Evolutionary conservation across 495 filamentous ascomycete species (phyloP).

Genomic region (Hypoxylon fragiforme): DNA sequence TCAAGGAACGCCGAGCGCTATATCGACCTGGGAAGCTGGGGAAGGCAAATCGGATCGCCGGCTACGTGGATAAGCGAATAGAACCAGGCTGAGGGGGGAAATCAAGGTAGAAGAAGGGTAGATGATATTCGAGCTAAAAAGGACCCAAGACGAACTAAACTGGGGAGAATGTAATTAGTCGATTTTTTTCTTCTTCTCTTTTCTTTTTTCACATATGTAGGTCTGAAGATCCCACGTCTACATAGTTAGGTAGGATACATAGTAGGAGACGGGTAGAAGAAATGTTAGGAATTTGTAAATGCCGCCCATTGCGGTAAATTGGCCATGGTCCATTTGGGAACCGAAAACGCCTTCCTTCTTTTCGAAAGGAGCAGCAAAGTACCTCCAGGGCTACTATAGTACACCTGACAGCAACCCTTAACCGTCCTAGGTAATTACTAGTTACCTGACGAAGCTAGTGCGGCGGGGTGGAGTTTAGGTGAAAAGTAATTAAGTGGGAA

Average conservation of each 20-base stretch:
- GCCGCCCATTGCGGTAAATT: constrained; percentile 38
- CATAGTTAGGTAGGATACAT: no score
- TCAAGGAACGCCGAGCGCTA: constrained; percentile 18
- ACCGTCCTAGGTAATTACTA: constrained; percentile 17
- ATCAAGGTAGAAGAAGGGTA: constrained; percentile 13
- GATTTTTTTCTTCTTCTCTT: no score
- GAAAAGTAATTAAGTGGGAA: constrained; percentile 29
- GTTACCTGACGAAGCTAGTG: constrained; percentile 24
- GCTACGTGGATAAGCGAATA: constrained; percentile 9
- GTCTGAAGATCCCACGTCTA: constrained; percentile 24
- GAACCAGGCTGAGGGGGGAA: constrained; percentile 3
- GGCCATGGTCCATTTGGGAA: constrained; percentile 29
- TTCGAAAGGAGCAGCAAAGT: no score
- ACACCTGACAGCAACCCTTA: constrained; percentile 2
- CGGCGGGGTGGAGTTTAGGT: constrained; percentile 32
- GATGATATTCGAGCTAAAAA: constrained; percentile 22
- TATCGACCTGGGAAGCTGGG: not conserved
- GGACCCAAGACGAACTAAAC: constrained; percentile 1
- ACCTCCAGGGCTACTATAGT: not conserved
- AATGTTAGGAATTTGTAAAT: constrained; percentile 34
- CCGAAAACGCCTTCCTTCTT: constrained; percentile 1
- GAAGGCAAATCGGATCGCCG: constrained; percentile 12
- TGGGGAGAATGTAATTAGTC: no score
- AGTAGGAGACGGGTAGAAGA: constrained; percentile 22
- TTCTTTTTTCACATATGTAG: no score